Evolutionary conservation across 805 yeast species (phyloP), one percentile per base, ranked within the genome.

Genomic region (Metschnikowia drakensbergensis): DNA sequence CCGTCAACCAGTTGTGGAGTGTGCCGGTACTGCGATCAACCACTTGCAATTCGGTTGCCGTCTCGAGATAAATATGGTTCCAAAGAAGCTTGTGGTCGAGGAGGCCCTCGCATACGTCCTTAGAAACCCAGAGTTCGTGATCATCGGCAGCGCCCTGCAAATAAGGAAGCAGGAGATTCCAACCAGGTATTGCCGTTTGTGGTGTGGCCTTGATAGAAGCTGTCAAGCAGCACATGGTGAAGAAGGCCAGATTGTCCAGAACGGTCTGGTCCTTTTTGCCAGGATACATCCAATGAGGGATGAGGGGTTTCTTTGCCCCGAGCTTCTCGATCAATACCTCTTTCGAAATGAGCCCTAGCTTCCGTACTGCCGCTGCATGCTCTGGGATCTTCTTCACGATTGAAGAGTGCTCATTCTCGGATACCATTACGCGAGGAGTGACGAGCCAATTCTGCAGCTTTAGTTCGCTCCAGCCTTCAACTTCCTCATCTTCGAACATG

Each of bases 71-170:
- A 31, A 66, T 48, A 28, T 50, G 37, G 3, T 59, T 45, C 95
- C 96, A 88, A 42, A 86, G 78, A 27, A 79, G 42, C 0, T 58
- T 56, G 0, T 91, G 81, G 1, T 72, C 75, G 29, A 88, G 63
- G 0, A 74, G 68, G 4, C 76, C 70, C 0, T 84, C 77, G 33
- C 71, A 67, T 1, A 68, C 42, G 3, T 62, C 64, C 32, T 52
- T 52, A 1, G 72, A 61, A 0, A 68, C 67, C 97, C 97, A 90
- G 8, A 84, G 69, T 58, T 90, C 97, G 62, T 90, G 96, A 58
- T 91, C 97, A 64, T 90, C 97, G 0, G 94, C 97, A 0, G 96
- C 94, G 1, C 97, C 97, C 64, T 89, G 97, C 1, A 89, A 86
- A 60, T 90, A 90, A 23, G 62, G 55, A 63, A 67, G 65, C 5